These are phyloP conservation scores for Microdochium trichocladiopsis DNA, from an alignment of 2,329 filamentous ascomycete genomes.

Conservation along the genomic window DNA sequence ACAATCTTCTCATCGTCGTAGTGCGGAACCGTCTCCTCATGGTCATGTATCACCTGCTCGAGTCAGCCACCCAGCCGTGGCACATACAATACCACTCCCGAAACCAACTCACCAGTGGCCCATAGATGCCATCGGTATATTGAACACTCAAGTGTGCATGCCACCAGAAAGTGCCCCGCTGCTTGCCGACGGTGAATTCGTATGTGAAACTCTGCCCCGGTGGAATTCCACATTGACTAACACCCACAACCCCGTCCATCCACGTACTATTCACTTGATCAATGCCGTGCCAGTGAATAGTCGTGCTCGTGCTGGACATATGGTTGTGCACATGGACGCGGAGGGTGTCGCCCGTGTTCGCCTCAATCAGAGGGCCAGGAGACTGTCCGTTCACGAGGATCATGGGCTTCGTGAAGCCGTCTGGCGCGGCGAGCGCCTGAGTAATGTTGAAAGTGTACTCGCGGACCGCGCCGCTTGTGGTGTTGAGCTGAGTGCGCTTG, in stretches of 20 bases:
- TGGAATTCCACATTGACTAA: slow-evolving; percentile 54
- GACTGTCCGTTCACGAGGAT: slow-evolving; percentile 31
- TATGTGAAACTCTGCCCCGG: slow-evolving; percentile 51
- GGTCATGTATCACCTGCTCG: slow-evolving; percentile 27
- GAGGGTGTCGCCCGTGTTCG: slow-evolving; percentile 33
- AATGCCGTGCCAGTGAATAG: slow-evolving; percentile 64
- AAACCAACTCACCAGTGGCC: slow-evolving; percentile 40
- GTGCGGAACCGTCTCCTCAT: slow-evolving; percentile 18
- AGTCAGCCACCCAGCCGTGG: slow-evolving; percentile 1
- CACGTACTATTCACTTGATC: slow-evolving; percentile 55
- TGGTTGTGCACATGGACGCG: slow-evolving; percentile 31
- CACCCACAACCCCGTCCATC: slow-evolving; percentile 59
- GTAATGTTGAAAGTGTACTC: slow-evolving; percentile 25
- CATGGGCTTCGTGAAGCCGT: slow-evolving; percentile 28
- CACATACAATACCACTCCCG: not conserved
- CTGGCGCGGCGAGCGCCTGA: slow-evolving; percentile 21
- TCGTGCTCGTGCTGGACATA: slow-evolving; percentile 32
- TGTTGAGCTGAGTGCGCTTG: not conserved
- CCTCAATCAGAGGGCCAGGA: slow-evolving; percentile 36
- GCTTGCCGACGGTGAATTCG: slow-evolving; percentile 43
- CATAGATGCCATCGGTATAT: slow-evolving; percentile 59
- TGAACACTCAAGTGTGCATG: slow-evolving; percentile 56
- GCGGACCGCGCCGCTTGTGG: slow-evolving; percentile 6
- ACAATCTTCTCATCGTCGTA: slow-evolving; percentile 26
- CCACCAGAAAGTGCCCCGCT: slow-evolving; percentile 40